Evolutionary conservation across 2,329 filamentous ascomycete species (phyloP).

Genomic region (Nothophoma quercina): DNA sequence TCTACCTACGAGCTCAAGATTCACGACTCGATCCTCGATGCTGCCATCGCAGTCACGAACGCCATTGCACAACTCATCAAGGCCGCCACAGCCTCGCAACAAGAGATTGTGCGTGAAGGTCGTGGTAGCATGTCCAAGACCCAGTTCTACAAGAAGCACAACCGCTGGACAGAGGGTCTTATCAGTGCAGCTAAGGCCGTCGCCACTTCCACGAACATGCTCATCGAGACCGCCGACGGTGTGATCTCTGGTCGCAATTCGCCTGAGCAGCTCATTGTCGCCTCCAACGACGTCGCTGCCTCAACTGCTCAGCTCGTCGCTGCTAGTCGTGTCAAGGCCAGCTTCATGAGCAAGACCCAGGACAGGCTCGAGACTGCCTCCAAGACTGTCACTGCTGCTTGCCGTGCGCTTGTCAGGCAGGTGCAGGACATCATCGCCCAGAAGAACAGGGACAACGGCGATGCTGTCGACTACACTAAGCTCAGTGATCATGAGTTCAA

Average conservation of each 20-base stretch:
- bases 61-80: constrained; percentile 95
- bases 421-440: constrained; percentile 95
- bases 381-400: constrained; percentile 91
- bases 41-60: constrained; percentile 89
- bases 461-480: constrained; percentile 85
- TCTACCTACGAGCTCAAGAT: constrained; percentile 96
- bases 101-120: constrained; percentile 95
- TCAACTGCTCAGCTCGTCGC: constrained; percentile 96
- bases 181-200: constrained; percentile 98
- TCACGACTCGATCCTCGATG: constrained; percentile 92
- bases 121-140: constrained; percentile 85
- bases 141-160: constrained; percentile 99
- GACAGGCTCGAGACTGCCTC: constrained; percentile 88
- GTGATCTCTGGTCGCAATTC: constrained; percentile 91
- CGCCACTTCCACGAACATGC: constrained; percentile 87
- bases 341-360: constrained; percentile 97
- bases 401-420: constrained; percentile 85
- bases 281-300: constrained; percentile 94
- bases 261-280: constrained; percentile 96
- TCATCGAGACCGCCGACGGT: constrained; percentile 97
- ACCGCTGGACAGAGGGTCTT: constrained; percentile 96
- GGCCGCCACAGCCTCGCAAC: constrained; percentile 88
- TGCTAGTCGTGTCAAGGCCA: constrained; percentile 93
- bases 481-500: constrained; percentile 96
- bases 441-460: constrained; percentile 77